These are phyloP conservation scores for Brachypodium distachyon DNA, from an alignment of 202 grass and related monocot species.

Conservation along the genomic window DNA sequence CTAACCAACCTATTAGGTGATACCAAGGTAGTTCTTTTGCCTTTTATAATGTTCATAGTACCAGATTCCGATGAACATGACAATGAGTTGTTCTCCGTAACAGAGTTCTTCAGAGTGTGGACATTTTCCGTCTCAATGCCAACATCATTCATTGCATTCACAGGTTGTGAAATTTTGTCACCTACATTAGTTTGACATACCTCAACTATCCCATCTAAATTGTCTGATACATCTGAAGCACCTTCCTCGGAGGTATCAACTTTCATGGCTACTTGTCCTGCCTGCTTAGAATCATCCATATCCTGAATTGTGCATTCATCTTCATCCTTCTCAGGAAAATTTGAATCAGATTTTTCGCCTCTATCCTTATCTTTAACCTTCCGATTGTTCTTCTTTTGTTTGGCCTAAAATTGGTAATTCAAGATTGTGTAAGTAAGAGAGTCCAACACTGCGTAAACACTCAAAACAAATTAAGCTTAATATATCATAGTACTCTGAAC, in stretches of 20 bases:
- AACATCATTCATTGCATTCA: conserved; percentile 28
- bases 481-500: background rate
- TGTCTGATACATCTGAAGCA: conserved; percentile 55
- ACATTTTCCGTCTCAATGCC: conserved; percentile 33
- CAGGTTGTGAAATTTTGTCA: conserved; percentile 3
- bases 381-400: conserved; percentile 84
- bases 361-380: conserved; percentile 80
- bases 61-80: conserved; percentile 46
- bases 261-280: conserved; percentile 23
- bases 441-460: background rate
- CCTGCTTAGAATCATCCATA: conserved; percentile 37
- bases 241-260: conserved; percentile 40
- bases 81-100: conserved; percentile 36
- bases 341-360: conserved; percentile 51
- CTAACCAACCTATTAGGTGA: conserved; percentile 58
- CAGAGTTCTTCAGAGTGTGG: conserved; percentile 35
- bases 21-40: conserved; percentile 54
- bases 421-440: conserved; percentile 25
- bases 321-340: conserved; percentile 26
- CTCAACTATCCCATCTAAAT: conserved; percentile 36
- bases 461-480: background rate
- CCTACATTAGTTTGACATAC: conserved; percentile 32
- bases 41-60: conserved; percentile 43
- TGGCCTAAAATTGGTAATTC: conserved; percentile 48
- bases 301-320: conserved; percentile 41